A percentile compares a stretch with the other conserved stretches of the same genome.
phyloP scores from a whole-genome alignment of 192 early-diverging fungal species.

The Glomus cerebriforme region DNA sequence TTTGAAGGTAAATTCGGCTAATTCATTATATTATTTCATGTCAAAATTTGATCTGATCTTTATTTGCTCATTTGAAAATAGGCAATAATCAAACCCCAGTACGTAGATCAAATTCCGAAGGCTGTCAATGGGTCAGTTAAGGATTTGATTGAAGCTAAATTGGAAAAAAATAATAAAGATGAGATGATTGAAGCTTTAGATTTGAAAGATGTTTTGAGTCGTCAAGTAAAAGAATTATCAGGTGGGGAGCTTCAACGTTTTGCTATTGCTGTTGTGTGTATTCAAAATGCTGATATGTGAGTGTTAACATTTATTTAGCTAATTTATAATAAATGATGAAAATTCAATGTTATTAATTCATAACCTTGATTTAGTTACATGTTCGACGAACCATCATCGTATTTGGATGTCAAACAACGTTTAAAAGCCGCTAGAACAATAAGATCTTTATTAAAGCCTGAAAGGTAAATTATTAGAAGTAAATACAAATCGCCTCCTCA shows the following conservation, averaged over 20 bases:
- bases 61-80: neutral
- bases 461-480: constrained; percentile 29
- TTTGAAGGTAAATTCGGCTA: constrained; percentile 59
- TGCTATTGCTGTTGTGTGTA: constrained; percentile 84
- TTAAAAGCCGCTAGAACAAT: constrained; percentile 94
- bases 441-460: constrained; percentile 74
- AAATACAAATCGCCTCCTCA: too few relatives aligned
- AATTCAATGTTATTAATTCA: neutral
- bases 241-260: constrained; percentile 99
- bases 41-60: too few relatives aligned
- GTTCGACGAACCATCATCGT: constrained; percentile 98
- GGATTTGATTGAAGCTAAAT: constrained; percentile 69
- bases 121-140: constrained; percentile 79
- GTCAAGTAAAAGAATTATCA: constrained; percentile 83
- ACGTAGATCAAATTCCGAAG: constrained; percentile 88
- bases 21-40: neutral
- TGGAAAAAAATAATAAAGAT: constrained; percentile 71
- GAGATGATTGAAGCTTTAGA: constrained; percentile 78
- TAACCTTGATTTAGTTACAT: constrained; percentile 68
- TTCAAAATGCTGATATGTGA: constrained; percentile 87
- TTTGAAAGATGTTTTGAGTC: constrained; percentile 78
- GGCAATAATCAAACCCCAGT: constrained; percentile 95
- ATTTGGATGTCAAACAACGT: constrained; percentile 98
- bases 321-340: neutral
- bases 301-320: constrained; percentile 26